These are phyloP conservation scores for Cercospora sp. DNA, from an alignment of 2,329 filamentous ascomycete genomes.

Conservation along the genomic window DNA sequence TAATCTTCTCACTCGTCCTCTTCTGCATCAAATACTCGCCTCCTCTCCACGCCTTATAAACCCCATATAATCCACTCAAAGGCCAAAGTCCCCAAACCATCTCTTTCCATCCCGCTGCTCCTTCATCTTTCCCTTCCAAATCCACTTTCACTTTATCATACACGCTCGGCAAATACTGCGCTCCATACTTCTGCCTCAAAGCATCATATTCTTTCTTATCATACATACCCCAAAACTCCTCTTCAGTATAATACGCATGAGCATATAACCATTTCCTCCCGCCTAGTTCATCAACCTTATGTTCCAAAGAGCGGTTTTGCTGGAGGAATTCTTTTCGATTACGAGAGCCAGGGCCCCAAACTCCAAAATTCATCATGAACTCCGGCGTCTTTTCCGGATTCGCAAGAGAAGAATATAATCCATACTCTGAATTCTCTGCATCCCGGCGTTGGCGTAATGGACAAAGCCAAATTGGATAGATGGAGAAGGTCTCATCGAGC, in stretches of 20 bases:
- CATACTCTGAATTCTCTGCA: slow-evolving; percentile 3
- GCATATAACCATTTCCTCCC: slow-evolving; percentile 89
- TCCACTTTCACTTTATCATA: slow-evolving; percentile 68
- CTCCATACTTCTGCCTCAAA: slow-evolving; percentile 64
- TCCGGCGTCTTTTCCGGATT: slow-evolving; percentile 18
- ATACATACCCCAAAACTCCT: slow-evolving; percentile 69
- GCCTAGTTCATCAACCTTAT: slow-evolving; percentile 65
- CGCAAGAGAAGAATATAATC: slow-evolving; percentile 3
- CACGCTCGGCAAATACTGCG: slow-evolving; percentile 63
- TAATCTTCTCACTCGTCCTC: slow-evolving; percentile 8
- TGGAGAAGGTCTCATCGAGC: slow-evolving; percentile 49
- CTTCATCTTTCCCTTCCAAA: slow-evolving; percentile 18
- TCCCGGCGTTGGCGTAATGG: slow-evolving; percentile 40
- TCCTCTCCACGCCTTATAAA: slow-evolving; percentile 23
- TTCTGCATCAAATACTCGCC: slow-evolving; percentile 28
- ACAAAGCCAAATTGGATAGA: slow-evolving; percentile 63
- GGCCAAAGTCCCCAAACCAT: slow-evolving; percentile 26
- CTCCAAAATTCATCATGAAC: slow-evolving; percentile 59
- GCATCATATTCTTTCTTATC: slow-evolving; percentile 61
- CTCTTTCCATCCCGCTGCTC: slow-evolving; percentile 20
- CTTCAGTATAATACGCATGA: slow-evolving; percentile 76
- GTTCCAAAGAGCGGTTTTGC: slow-evolving; percentile 71
- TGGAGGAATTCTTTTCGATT: slow-evolving; percentile 59
- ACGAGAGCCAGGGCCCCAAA: slow-evolving; percentile 76
- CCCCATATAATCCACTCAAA: slow-evolving; percentile 27